Evolutionary conservation across 345 rosid genomes (phyloP).

Genomic region (Capsella bursapastoris): DNA sequence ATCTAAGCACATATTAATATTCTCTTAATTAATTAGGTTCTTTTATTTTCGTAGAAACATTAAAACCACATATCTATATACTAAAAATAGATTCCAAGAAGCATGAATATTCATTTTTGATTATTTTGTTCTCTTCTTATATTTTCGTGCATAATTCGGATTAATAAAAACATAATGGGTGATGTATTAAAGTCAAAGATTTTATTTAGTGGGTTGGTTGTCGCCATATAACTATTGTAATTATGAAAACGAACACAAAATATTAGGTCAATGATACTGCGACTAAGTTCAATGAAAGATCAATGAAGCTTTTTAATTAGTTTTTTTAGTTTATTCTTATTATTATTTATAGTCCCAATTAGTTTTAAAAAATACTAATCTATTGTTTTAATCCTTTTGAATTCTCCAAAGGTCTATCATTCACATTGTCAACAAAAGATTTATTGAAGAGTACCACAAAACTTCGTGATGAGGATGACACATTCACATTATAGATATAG

Average conservation of each 20-base stretch:
- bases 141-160: conserved; percentile 11
- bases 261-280: conserved; percentile 36
- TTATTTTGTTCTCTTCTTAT: neutral
- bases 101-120: conserved; percentile 28
- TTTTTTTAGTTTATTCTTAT: neutral
- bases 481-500: no score
- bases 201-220: conserved; percentile 40
- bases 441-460: conserved; percentile 13
- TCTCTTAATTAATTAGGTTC: neutral
- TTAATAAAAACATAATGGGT: conserved; percentile 23
- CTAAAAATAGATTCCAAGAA: conserved; percentile 28
- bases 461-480: conserved; percentile 30
- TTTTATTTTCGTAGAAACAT: neutral
- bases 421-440: conserved; percentile 17
- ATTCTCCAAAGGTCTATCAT: conserved; percentile 32
- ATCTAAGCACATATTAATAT: no score
- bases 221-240: conserved; percentile 13
- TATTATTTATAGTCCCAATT: neutral
- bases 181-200: conserved; percentile 33
- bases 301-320: conserved; percentile 14
- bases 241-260: neutral
- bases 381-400: conserved; percentile 25
- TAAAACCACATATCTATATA: conserved; percentile 2
- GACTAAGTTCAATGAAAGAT: conserved; percentile 44
- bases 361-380: neutral